Evolutionary conservation across 2,329 filamentous ascomycete species (phyloP).

Genomic region (Didymellaceae sp.): DNA sequence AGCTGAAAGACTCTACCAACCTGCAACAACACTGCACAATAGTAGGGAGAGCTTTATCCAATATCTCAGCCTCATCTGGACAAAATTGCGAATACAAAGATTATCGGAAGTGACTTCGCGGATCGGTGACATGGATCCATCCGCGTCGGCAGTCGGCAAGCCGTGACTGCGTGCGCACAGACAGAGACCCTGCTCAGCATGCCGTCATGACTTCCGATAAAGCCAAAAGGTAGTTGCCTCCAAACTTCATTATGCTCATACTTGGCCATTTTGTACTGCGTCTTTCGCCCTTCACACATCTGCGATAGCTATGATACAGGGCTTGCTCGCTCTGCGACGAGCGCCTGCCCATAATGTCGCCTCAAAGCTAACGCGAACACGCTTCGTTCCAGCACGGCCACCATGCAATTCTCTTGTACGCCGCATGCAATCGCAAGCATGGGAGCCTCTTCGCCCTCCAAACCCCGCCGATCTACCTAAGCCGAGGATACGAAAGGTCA

Average conservation of each 20-base stretch:
- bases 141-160: conserved; percentile 15
- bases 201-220: conserved; percentile 34
- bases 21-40: too few relatives aligned
- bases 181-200: conserved; percentile 20
- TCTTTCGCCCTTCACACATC: not conserved
- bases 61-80: too few relatives aligned
- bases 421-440: conserved; percentile 45
- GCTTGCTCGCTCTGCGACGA: conserved; percentile 45
- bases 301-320: conserved; percentile 48
- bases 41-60: too few relatives aligned
- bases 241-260: conserved; percentile 8
- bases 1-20: too few relatives aligned
- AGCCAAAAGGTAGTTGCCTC: conserved; percentile 5
- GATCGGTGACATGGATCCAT: not conserved
- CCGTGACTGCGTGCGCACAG: conserved; percentile 8
- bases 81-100: too few relatives aligned
- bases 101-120: too few relatives aligned
- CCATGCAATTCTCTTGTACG: conserved; percentile 29
- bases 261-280: not conserved
- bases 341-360: conserved; percentile 30
- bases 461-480: conserved; percentile 77
- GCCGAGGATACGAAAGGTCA: conserved; percentile 60
- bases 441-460: conserved; percentile 65
- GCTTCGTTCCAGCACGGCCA: conserved; percentile 18
- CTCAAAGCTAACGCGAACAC: conserved; percentile 30